A percentile compares a stretch with the other conserved stretches of the same genome.
Evolutionary conservation across 2,329 filamentous ascomycete genomes (phyloP).

Genomic region (Phaeoacremonium minimum): DNA sequence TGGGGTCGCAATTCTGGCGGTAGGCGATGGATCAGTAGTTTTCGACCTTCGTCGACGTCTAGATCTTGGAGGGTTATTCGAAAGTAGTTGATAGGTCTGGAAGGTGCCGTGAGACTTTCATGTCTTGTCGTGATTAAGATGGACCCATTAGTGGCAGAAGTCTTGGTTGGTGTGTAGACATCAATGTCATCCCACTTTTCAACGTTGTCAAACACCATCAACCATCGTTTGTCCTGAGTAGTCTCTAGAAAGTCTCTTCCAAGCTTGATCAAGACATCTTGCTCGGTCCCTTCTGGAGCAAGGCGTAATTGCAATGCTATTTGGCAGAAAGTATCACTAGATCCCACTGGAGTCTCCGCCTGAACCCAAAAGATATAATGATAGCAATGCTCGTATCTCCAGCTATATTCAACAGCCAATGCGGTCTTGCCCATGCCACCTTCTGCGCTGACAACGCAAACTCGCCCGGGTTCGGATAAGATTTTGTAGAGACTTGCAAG

Average conservation of each 20-base stretch:
- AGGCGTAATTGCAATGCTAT: constrained; percentile 8
- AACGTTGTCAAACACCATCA: constrained; percentile 14
- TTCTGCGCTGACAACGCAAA: constrained; percentile 10
- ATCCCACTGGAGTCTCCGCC: constrained; percentile 15
- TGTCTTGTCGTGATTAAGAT: constrained; percentile 12
- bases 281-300: constrained; percentile 3
- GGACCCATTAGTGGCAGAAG: constrained; percentile 8
- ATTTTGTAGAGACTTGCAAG: constrained; percentile 12
- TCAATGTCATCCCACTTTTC: constrained; percentile 11
- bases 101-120: constrained; percentile 4
- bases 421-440: constrained; percentile 17
- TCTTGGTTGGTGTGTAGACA: constrained; percentile 10
- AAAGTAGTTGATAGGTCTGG: constrained; percentile 11
- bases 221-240: constrained; percentile 9
- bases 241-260: constrained; percentile 11
- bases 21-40: constrained; percentile 9
- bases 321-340: constrained; percentile 10
- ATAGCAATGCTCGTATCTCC: constrained; percentile 14
- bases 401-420: constrained; percentile 16
- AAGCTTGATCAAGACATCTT: constrained; percentile 6
- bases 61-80: constrained; percentile 9
- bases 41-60: constrained; percentile 5
- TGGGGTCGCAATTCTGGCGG: constrained; percentile 7
- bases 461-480: constrained; percentile 8
- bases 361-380: constrained; percentile 19